Evolutionary conservation across 179 eudicot species (phyloP).

Genomic region (Vitellaria paradoxa): DNA sequence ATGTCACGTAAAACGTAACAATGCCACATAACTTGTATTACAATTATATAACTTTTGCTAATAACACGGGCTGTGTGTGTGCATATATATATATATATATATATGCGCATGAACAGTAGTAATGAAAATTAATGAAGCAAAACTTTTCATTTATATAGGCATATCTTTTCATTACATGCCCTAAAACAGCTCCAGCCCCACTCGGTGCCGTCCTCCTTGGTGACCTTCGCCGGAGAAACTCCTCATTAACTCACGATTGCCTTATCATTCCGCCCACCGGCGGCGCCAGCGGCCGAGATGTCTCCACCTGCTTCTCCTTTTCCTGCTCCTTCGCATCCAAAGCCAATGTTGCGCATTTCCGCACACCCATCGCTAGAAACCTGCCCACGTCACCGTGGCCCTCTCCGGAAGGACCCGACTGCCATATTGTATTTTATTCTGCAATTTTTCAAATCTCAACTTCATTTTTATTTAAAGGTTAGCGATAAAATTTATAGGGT

Average conservation of each 20-base stretch:
- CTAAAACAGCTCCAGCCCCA: constrained; percentile 54
- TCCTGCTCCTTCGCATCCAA: constrained; percentile 16
- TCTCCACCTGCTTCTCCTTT: constrained; percentile 16
- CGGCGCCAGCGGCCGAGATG: constrained; percentile 10
- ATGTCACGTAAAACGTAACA: too few species aligned
- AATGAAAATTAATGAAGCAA: too few species aligned
- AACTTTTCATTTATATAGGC: too few species aligned
- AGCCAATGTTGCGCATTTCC: constrained; percentile 28
- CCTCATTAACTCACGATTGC: constrained; percentile 52
- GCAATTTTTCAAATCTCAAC: too few species aligned
- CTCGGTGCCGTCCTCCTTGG: constrained; percentile 44
- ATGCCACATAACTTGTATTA: too few species aligned
- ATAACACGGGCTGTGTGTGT: too few species aligned
- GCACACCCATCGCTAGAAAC: constrained; percentile 26
- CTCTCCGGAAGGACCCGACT: neutral
- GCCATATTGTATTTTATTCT: too few species aligned
- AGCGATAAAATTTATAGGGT: too few species aligned
- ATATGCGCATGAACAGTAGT: too few species aligned
- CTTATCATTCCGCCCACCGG: constrained; percentile 11
- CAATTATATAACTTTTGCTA: too few species aligned
- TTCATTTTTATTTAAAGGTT: too few species aligned
- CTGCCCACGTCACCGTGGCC: constrained; percentile 20
- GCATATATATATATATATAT: too few species aligned
- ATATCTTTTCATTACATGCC: constrained; percentile 17
- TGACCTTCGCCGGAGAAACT: constrained; percentile 39